A percentile compares a stretch with the other conserved stretches of the same genome.
phyloP scores from a whole-genome alignment of 306 rosid species.

The Cicer judaicum region DNA sequence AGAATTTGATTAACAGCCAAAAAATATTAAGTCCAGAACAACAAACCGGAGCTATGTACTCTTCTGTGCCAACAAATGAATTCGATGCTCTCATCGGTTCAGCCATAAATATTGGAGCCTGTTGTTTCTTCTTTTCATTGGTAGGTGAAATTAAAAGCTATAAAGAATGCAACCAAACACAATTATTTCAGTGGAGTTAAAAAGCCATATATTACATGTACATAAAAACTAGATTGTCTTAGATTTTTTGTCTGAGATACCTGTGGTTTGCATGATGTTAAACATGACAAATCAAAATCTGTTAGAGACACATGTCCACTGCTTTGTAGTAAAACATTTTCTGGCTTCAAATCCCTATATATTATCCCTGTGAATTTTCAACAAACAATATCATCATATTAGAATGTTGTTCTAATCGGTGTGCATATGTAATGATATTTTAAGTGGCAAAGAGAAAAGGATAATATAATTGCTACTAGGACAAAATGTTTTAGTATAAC shows the following conservation, averaged over 20 bases:
- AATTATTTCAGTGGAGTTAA: slow-evolving; percentile 2
- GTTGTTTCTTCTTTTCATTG: slow-evolving; percentile 78
- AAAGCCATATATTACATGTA: slow-evolving; percentile 2
- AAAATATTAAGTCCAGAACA: slow-evolving; percentile 8
- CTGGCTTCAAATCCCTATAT: slow-evolving; percentile 96
- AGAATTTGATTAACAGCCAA: slow-evolving; percentile 21
- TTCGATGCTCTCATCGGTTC: slow-evolving; percentile 98
- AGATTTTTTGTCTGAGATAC: slow-evolving; percentile 47
- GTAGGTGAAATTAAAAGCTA: slow-evolving; percentile 74
- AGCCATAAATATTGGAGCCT: slow-evolving; percentile 80
- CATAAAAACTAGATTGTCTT: neutral
- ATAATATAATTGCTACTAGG: neutral
- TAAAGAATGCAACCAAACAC: slow-evolving; percentile 30
- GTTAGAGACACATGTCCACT: slow-evolving; percentile 83
- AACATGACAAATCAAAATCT: slow-evolving; percentile 92
- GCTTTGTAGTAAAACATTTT: slow-evolving; percentile 82
- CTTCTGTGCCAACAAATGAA: slow-evolving; percentile 98
- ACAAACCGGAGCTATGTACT: slow-evolving; percentile 98
- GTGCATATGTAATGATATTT: neutral
- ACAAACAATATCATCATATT: slow-evolving; percentile 15
- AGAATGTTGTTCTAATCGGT: neutral
- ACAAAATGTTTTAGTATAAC: neutral
- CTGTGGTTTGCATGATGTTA: slow-evolving; percentile 93
- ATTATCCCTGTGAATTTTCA: slow-evolving; percentile 73
- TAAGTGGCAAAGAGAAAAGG: neutral